Percentiles rank a stretch among this genome's conserved stretches.
These are phyloP conservation scores for Nepenthes mirabilis DNA, from an alignment of 148 eudicot species.

Conservation along the genomic window DNA sequence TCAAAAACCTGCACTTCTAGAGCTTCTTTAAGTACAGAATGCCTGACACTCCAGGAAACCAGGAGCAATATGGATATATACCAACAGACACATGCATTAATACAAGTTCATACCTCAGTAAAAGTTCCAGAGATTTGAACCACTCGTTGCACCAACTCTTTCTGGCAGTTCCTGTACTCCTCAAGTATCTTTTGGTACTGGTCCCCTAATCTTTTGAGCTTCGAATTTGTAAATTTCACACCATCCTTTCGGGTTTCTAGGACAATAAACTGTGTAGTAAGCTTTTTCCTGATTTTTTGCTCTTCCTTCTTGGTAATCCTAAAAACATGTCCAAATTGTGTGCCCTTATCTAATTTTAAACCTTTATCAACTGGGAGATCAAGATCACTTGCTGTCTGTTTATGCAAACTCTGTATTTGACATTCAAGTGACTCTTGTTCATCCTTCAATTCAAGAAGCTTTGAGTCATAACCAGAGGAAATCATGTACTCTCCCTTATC, in stretches of 20 bases:
- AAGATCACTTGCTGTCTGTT: constrained; percentile 67
- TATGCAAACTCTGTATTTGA: constrained; percentile 65
- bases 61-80: background rate
- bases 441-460: constrained; percentile 48
- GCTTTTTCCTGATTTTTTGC: constrained; percentile 85
- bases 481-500: constrained; percentile 98
- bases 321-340: constrained; percentile 96
- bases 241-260: constrained; percentile 99
- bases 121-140: constrained; percentile 73
- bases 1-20: constrained; percentile 62
- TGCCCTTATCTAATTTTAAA: constrained; percentile 84
- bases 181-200: constrained; percentile 72
- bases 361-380: constrained; percentile 76
- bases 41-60: constrained; percentile 8
- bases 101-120: constrained; percentile 45
- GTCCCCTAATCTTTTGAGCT: constrained; percentile 81
- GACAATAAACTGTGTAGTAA: constrained; percentile 73
- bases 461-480: constrained; percentile 67
- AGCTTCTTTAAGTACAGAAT: constrained; percentile 7
- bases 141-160: constrained; percentile 71
- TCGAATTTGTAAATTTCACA: constrained; percentile 82
- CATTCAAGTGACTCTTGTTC: constrained; percentile 65
- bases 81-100: background rate
- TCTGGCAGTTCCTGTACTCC: constrained; percentile 75
- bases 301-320: constrained; percentile 98